Percentiles rank a stretch among this genome's conserved stretches.
Evolutionary conservation across 208 protist species (phyloP).

Genomic region (Acanthamoeba culbertsoni): DNA sequence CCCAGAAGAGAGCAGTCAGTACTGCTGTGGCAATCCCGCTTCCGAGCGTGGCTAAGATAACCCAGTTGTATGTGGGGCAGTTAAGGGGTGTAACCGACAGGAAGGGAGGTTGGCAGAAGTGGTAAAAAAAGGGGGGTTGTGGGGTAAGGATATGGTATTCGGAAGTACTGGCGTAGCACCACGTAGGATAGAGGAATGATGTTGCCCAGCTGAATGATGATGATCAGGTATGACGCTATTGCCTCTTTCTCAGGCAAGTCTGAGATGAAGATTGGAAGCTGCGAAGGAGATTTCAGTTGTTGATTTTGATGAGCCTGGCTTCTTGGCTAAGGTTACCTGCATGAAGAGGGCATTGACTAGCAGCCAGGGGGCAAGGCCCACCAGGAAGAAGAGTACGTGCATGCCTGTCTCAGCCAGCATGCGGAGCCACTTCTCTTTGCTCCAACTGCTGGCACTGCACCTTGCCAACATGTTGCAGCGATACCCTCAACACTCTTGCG

Average conservation of each 20-base stretch:
- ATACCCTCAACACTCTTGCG: too few relatives aligned
- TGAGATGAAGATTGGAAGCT: background rate
- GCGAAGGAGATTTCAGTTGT: background rate
- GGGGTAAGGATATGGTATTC: background rate
- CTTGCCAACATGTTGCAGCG: too few relatives aligned
- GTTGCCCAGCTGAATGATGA: constrained; percentile 50
- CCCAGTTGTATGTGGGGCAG: background rate
- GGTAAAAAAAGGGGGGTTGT: background rate
- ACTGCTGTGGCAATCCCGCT: background rate
- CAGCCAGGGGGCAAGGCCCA: constrained; percentile 4
- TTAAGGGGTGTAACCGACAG: background rate
- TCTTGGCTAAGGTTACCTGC: background rate
- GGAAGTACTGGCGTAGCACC: constrained; percentile 10
- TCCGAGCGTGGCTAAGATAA: background rate
- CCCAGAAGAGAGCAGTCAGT: background rate
- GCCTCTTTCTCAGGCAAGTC: background rate
- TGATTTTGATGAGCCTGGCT: background rate
- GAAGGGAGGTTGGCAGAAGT: too few relatives aligned
- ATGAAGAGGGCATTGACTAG: constrained; percentile 52
- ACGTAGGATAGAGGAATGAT: background rate
- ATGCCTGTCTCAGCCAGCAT: background rate
- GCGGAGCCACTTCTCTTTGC: background rate
- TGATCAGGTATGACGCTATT: constrained; percentile 37
- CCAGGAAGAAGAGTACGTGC: constrained; percentile 32
- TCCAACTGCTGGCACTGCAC: too few relatives aligned